Conservation (phyloP, 148 eudicot genomes). For the Amaranthus cruentus region DNA sequence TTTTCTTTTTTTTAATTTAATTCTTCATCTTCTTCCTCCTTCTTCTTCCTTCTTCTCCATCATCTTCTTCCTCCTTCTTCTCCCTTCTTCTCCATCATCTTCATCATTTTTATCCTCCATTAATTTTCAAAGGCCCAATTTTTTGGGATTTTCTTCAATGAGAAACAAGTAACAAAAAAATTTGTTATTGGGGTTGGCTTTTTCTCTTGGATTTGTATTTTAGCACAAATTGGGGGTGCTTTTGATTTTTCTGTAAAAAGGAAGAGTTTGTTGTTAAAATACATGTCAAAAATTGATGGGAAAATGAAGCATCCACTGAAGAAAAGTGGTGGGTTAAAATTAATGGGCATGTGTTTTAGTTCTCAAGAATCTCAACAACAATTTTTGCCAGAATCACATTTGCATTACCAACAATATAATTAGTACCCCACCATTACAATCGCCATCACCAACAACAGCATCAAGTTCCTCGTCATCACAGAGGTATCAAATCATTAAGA, state of each 20-base stretch:
- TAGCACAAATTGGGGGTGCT: slow-evolving; percentile 3
- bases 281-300: slow-evolving; percentile 32
- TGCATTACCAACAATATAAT: slow-evolving; percentile 10
- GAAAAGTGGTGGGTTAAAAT: slow-evolving; percentile 38
- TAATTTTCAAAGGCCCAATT: too few species aligned
- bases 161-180: neutral
- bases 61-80: too few species aligned
- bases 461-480: slow-evolving; percentile 10
- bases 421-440: neutral
- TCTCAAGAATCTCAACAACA: slow-evolving; percentile 27
- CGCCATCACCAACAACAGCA: slow-evolving; percentile 14
- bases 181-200: neutral
- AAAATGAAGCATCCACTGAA: slow-evolving; percentile 35
- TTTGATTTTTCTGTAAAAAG: neutral
- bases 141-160: neutral
- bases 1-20: too few species aligned
- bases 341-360: slow-evolving; percentile 63
- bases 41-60: too few species aligned
- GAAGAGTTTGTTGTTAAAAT: neutral
- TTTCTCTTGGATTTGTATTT: slow-evolving; percentile 9
- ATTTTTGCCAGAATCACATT: slow-evolving; percentile 21
- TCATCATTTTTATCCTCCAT: too few species aligned
- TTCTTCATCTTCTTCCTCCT: too few species aligned
- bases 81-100: too few species aligned
- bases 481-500: slow-evolving; percentile 7